Percentiles rank a stretch among this genome's conserved stretches.
These are phyloP conservation scores for Biscogniauxia sp. DNA, from an alignment of 2,329 filamentous ascomycete species.

Conservation along the genomic window DNA sequence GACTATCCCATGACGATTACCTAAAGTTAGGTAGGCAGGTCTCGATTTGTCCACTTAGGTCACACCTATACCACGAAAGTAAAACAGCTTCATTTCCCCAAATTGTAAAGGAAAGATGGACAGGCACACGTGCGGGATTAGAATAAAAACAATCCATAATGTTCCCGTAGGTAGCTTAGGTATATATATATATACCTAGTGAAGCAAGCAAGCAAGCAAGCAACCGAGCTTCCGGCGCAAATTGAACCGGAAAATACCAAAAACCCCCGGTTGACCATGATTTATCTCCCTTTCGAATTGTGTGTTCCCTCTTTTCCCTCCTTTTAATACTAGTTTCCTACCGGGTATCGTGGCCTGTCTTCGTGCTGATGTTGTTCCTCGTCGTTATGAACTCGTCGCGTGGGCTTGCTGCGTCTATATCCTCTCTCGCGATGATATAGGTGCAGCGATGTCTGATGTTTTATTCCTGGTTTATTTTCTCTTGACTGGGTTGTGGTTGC, in stretches of 20 bases:
- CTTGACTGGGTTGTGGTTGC: constrained; percentile 31
- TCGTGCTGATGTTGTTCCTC: background rate
- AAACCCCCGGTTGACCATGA: too few relatives aligned
- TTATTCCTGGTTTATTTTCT: constrained; percentile 27
- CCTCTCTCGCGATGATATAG: constrained; percentile 26
- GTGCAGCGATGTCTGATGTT: constrained; percentile 26
- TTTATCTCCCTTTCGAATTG: too few relatives aligned
- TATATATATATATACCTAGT: too few relatives aligned
- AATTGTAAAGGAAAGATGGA: background rate
- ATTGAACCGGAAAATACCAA: too few relatives aligned
- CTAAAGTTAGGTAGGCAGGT: too few relatives aligned
- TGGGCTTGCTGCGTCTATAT: background rate
- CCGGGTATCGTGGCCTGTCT: background rate
- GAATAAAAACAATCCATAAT: background rate
- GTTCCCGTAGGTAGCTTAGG: too few relatives aligned
- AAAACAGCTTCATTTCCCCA: background rate
- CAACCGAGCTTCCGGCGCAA: too few relatives aligned
- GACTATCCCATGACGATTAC: too few relatives aligned
- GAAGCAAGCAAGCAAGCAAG: background rate
- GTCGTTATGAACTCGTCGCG: background rate
- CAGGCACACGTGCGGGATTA: background rate
- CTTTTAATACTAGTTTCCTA: background rate
- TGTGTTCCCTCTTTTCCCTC: background rate
- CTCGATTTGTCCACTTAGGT: too few relatives aligned
- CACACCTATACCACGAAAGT: background rate